Evolutionary conservation across 371 early-diverging fungal species (phyloP).

Genomic region (Apophysomyces variabilis): DNA sequence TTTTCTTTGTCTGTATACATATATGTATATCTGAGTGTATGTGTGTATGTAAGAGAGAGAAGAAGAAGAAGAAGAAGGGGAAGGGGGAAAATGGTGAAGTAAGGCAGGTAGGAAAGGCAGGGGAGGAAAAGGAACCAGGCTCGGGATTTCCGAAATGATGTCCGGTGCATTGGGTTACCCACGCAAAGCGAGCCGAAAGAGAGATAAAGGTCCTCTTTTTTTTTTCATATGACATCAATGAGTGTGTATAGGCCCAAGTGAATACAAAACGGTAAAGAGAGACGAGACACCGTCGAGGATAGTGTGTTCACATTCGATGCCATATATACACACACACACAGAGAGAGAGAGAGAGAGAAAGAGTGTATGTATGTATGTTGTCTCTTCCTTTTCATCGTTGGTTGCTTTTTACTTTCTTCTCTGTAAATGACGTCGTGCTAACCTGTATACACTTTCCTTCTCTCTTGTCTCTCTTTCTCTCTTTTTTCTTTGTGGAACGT

Average conservation of each 20-base stretch:
- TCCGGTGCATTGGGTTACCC: slow-evolving; percentile 3
- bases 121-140: not conserved
- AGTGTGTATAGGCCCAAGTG: not conserved
- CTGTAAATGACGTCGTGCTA: not conserved
- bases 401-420: not conserved
- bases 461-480: no score
- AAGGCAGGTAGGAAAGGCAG: not conserved
- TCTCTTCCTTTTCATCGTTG: not conserved
- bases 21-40: not conserved
- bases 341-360: no score
- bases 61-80: not conserved
- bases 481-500: slow-evolving; percentile 3
- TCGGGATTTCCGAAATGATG: slow-evolving; percentile 9
- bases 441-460: no score
- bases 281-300: no score
- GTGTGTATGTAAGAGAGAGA: not conserved
- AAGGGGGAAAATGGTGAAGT: not conserved
- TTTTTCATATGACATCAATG: no score
- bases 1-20: not conserved
- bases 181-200: not conserved
- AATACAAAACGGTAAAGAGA: not conserved
- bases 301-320: no score
- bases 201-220: no score
- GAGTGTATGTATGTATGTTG: no score
- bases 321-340: no score